Evolutionary conservation across 768 basidiomycete species (phyloP).

Genomic region (Xerocomellus chrysenteron): DNA sequence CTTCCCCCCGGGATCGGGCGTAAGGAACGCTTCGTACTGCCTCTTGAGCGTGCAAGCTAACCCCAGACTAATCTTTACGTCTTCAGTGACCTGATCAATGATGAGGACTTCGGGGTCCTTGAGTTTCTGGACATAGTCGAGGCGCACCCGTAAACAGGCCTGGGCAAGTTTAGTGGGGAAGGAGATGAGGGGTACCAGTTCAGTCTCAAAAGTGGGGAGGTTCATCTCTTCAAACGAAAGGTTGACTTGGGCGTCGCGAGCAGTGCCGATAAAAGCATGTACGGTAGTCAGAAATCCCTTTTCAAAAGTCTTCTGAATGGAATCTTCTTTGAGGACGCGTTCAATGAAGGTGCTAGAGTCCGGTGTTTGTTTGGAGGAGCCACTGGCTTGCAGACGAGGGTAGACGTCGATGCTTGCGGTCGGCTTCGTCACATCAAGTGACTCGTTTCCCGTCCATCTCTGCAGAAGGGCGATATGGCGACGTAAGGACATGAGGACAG

Average conservation of each 20-base stretch:
- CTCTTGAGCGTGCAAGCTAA: conserved; percentile 93
- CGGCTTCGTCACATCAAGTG: conserved; percentile 83
- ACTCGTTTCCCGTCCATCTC: conserved; percentile 92
- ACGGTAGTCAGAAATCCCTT: conserved; percentile 87
- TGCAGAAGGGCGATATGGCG: conserved; percentile 78
- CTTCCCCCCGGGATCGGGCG: conserved; percentile 80
- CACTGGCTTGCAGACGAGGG: conserved; percentile 31
- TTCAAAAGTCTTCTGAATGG: conserved; percentile 92
- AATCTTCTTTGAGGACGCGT: conserved; percentile 91
- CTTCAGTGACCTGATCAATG: conserved; percentile 92
- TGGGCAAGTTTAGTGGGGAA: conserved; percentile 95
- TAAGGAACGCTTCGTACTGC: conserved; percentile 89
- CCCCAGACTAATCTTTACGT: conserved; percentile 86
- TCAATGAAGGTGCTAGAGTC: conserved; percentile 90
- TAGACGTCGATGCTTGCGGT: conserved; percentile 60
- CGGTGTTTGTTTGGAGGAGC: conserved; percentile 44
- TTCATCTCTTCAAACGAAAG: conserved; percentile 86
- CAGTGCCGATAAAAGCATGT: conserved; percentile 79
- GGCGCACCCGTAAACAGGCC: conserved; percentile 83
- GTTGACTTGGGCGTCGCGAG: conserved; percentile 84
- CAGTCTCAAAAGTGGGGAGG: conserved; percentile 86
- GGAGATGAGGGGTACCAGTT: conserved; percentile 89
- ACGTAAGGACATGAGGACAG: conserved; percentile 81
- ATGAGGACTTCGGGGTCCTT: conserved; percentile 87
- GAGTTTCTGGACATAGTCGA: conserved; percentile 85